phyloP scores from a whole-genome alignment of 805 yeast species.

The Sugiyamaella lignohabitans region DNA sequence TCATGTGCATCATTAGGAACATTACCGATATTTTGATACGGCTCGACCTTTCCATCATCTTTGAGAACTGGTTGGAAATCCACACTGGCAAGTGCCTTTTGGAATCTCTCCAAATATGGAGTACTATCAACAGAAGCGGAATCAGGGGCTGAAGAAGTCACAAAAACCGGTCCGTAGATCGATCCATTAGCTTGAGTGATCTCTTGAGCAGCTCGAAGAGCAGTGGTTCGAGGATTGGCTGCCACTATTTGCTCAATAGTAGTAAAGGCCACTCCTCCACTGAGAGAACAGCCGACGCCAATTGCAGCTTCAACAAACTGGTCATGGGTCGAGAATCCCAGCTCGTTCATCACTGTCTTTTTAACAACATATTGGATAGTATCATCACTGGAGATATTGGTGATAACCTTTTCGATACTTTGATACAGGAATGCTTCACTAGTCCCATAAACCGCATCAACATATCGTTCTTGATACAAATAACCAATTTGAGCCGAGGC shows the following conservation, averaged over 20 bases:
- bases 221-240: slow-evolving; percentile 17
- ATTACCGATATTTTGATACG: slow-evolving; percentile 41
- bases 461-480: slow-evolving; percentile 45
- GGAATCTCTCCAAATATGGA: slow-evolving; percentile 47
- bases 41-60: slow-evolving; percentile 60
- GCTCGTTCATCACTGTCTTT: slow-evolving; percentile 49
- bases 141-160: slow-evolving; percentile 20
- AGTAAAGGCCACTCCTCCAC: slow-evolving; percentile 52
- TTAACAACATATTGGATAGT: slow-evolving; percentile 50
- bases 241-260: slow-evolving; percentile 31
- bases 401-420: slow-evolving; percentile 63
- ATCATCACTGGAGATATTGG: neutral
- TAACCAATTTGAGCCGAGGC: slow-evolving; percentile 78
- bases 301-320: slow-evolving; percentile 72
- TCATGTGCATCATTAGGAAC: slow-evolving; percentile 79
- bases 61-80: slow-evolving; percentile 70
- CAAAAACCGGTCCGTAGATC: slow-evolving; percentile 26
- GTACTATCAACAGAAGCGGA: slow-evolving; percentile 6
- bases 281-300: slow-evolving; percentile 72
- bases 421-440: slow-evolving; percentile 63
- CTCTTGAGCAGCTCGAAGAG: slow-evolving; percentile 25
- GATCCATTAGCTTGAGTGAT: slow-evolving; percentile 25
- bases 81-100: slow-evolving; percentile 62
- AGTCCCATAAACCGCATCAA: slow-evolving; percentile 79
- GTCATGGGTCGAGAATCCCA: slow-evolving; percentile 46